phyloP scores from a whole-genome alignment of 2,329 filamentous ascomycete species.

The Aspergillus viridinutans region DNA sequence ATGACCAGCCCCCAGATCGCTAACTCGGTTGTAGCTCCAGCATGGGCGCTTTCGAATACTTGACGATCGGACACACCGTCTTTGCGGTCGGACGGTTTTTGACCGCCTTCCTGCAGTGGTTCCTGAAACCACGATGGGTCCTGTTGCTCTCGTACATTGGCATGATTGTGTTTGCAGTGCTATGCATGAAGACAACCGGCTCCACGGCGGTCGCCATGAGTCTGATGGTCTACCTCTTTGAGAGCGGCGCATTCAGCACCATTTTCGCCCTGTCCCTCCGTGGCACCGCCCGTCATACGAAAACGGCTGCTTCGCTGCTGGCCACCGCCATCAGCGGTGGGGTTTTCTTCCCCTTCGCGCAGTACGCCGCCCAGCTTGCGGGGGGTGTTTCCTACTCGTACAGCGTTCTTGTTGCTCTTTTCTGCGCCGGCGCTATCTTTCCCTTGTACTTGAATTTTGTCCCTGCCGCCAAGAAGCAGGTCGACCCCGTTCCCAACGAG shows the following conservation, averaged over 20 bases:
- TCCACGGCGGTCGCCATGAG: slow-evolving; percentile 44
- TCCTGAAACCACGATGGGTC: slow-evolving; percentile 57
- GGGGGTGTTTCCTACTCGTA: slow-evolving; percentile 47
- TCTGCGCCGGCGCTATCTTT: slow-evolving; percentile 49
- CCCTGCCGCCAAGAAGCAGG: slow-evolving; percentile 46
- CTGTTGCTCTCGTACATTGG: slow-evolving; percentile 52
- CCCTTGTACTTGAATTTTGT: slow-evolving; percentile 52
- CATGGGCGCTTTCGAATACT: slow-evolving; percentile 39
- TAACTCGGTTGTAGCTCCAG: slow-evolving; percentile 9
- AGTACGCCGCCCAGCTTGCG: slow-evolving; percentile 42
- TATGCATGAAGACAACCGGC: slow-evolving; percentile 49
- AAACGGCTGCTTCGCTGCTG: slow-evolving; percentile 51
- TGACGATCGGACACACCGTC: slow-evolving; percentile 53
- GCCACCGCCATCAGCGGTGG: slow-evolving; percentile 54
- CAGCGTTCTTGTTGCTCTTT: slow-evolving; percentile 51
- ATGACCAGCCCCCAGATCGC: background rate
- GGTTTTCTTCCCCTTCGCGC: slow-evolving; percentile 53
- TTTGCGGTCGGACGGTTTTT: slow-evolving; percentile 58
- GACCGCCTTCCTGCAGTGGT: slow-evolving; percentile 49
- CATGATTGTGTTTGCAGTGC: slow-evolving; percentile 48
- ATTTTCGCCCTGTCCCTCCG: slow-evolving; percentile 57
- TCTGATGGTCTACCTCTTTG: slow-evolving; percentile 55
- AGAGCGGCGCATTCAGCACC: slow-evolving; percentile 57
- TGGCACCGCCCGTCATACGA: slow-evolving; percentile 56
- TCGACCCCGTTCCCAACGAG: slow-evolving; percentile 46